These are phyloP conservation scores for Alternaria atra DNA, from an alignment of 2,329 filamentous ascomycete genomes.

Conservation along the genomic window DNA sequence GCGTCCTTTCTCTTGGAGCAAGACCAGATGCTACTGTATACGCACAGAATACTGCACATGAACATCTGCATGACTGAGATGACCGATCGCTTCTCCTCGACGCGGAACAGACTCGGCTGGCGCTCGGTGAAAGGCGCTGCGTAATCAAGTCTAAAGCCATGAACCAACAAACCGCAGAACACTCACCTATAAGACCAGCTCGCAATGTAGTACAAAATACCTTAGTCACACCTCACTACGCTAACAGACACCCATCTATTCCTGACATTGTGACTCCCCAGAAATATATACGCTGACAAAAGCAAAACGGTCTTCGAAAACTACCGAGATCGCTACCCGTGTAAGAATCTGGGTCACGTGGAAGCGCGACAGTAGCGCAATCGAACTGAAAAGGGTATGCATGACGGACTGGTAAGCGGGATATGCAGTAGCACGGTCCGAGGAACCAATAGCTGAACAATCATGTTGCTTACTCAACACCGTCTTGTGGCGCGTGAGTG, in stretches of 20 bases:
- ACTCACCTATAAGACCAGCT: background rate
- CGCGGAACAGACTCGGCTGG: background rate
- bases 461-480: background rate
- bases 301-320: background rate
- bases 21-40: background rate
- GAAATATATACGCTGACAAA: background rate
- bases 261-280: background rate
- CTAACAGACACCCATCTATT: background rate
- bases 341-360: background rate
- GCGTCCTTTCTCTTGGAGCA: background rate
- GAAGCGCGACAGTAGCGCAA: background rate
- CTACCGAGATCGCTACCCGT: constrained; percentile 3
- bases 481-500: background rate
- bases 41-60: background rate
- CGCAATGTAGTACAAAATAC: background rate
- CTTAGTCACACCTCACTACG: background rate
- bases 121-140: background rate
- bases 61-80: background rate
- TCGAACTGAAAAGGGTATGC: constrained; percentile 1
- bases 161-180: background rate
- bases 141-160: constrained; percentile 1
- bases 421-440: background rate
- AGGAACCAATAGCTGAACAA: background rate
- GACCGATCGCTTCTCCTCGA: background rate
- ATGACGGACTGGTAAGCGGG: background rate